A percentile compares a stretch with the other conserved stretches of the same genome.
These are phyloP conservation scores for Venturia aucupariae DNA, from an alignment of 2,329 filamentous ascomycete genomes.

Conservation along the genomic window DNA sequence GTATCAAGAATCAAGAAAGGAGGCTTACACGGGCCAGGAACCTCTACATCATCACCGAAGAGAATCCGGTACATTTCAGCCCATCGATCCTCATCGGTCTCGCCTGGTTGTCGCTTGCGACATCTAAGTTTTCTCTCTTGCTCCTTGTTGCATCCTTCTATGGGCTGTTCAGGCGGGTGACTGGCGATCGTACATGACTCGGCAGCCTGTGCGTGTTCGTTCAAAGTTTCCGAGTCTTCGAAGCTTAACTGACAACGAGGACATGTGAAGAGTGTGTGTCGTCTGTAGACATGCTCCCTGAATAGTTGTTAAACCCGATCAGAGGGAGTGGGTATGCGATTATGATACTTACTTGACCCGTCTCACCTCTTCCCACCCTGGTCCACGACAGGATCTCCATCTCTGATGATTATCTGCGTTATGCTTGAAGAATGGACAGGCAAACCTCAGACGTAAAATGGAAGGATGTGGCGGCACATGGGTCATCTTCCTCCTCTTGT, in stretches of 20 bases:
- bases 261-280: constrained; percentile 9
- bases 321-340: not conserved
- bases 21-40: constrained; percentile 11
- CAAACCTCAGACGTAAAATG: constrained; percentile 10
- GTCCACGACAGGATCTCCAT: constrained; percentile 13
- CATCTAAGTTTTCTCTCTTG: constrained; percentile 11
- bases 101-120: constrained; percentile 10
- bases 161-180: not conserved
- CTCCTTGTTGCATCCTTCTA: constrained; percentile 13
- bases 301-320: not conserved
- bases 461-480: not conserved
- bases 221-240: constrained; percentile 4
- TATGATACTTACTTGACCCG: constrained; percentile 10
- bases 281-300: constrained; percentile 12
- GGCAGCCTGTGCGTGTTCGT: constrained; percentile 10
- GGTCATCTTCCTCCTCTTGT: constrained; percentile 11
- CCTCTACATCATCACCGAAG: constrained; percentile 11
- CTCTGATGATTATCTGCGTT: constrained; percentile 12
- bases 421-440: constrained; percentile 13
- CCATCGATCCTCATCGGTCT: constrained; percentile 14
- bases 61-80: constrained; percentile 13
- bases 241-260: constrained; percentile 7
- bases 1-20: not conserved
- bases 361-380: constrained; percentile 13
- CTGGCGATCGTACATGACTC: constrained; percentile 7